Conservation (phyloP, 257 asterid genomes). For the Rauvolfia tetraphylla region DNA sequence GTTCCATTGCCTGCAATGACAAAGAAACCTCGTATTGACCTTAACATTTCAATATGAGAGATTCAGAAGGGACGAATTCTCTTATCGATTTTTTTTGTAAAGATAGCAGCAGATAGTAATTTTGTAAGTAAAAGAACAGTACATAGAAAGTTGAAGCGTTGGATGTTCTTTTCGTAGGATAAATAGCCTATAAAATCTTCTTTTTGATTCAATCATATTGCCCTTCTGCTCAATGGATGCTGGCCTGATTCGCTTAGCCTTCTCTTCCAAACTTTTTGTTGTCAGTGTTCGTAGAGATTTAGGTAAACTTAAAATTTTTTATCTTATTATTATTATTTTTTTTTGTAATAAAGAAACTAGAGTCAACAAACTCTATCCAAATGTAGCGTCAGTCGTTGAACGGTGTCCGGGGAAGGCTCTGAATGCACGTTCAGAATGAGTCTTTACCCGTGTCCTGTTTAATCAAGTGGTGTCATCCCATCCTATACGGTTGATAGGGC, state of each 20-base stretch:
- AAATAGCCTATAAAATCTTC: slow-evolving; percentile 4
- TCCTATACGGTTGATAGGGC: no score
- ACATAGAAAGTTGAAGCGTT: slow-evolving; percentile 26
- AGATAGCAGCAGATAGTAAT: slow-evolving; percentile 32
- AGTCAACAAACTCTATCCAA: no score
- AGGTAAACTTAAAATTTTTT: no score
- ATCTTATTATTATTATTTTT: no score
- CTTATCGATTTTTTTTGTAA: slow-evolving; percentile 33
- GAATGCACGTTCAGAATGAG: not conserved
- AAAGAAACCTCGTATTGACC: slow-evolving; percentile 76
- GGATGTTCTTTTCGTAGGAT: slow-evolving; percentile 16
- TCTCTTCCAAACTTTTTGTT: no score
- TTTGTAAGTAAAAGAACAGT: slow-evolving; percentile 32
- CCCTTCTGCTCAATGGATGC: not conserved
- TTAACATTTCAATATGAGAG: slow-evolving; percentile 58
- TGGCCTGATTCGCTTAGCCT: no score
- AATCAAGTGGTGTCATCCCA: no score
- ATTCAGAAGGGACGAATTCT: slow-evolving; percentile 4
- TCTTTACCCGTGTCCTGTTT: not conserved
- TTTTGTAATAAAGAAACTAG: no score
- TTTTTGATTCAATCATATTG: not conserved
- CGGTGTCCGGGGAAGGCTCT: not conserved
- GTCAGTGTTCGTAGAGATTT: not conserved
- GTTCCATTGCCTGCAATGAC: slow-evolving; percentile 49
- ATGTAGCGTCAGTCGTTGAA: no score